These are phyloP conservation scores for Fomitopsis pulvina DNA, from an alignment of 768 basidiomycete genomes.

Conservation along the genomic window DNA sequence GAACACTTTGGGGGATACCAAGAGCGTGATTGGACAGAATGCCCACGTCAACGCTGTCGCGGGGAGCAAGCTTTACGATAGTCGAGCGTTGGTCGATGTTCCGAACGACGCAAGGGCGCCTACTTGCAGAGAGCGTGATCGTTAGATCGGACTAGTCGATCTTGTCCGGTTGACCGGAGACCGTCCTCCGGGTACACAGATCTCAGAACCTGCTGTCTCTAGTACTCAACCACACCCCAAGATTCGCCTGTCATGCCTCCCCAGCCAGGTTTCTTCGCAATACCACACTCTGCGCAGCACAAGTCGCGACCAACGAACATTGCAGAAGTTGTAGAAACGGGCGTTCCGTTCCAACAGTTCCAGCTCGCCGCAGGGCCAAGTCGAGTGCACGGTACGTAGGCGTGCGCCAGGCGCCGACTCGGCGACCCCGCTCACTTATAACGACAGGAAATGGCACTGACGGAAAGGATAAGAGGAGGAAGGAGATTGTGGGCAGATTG, in stretches of 20 bases:
- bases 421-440: too few relatives aligned
- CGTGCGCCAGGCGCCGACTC: conserved; percentile 8
- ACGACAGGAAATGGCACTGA: conserved; percentile 22
- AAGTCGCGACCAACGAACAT: conserved; percentile 31
- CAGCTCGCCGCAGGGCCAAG: conserved; percentile 36
- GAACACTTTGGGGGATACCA: too few relatives aligned
- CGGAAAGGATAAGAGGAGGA: conserved; percentile 62
- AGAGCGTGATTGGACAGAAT: too few relatives aligned
- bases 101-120: too few relatives aligned
- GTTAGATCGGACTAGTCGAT: too few relatives aligned
- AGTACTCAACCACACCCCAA: not conserved
- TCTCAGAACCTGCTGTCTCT: too few relatives aligned
- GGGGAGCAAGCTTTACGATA: too few relatives aligned
- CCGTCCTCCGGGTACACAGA: too few relatives aligned
- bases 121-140: too few relatives aligned
- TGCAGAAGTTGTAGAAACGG: conserved; percentile 23
- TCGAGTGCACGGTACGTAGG: conserved; percentile 34
- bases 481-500: conserved; percentile 62
- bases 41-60: too few relatives aligned
- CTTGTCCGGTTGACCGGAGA: too few relatives aligned
- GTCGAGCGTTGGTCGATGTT: too few relatives aligned
- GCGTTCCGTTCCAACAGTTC: conserved; percentile 32
- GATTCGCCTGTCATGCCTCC: conserved; percentile 43
- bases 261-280: conserved; percentile 60
- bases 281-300: conserved; percentile 47